Conservation (phyloP, 257 asterid genomes). For the Ehretia macrophylla region DNA sequence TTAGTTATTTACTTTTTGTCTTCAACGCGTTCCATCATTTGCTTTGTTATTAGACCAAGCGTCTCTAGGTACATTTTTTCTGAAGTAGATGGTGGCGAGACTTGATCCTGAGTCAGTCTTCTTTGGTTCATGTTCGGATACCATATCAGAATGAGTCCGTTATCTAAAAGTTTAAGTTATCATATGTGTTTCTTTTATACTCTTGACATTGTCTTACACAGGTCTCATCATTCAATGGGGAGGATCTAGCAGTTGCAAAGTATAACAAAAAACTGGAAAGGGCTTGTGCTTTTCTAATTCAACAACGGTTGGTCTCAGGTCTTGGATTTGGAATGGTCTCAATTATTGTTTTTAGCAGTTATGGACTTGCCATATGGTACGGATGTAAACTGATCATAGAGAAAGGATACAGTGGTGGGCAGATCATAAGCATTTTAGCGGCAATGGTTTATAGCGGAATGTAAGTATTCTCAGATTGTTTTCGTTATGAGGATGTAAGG, state of each 20-base stretch:
- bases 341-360: slow-evolving; percentile 39
- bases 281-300: slow-evolving; percentile 46
- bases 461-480: slow-evolving; percentile 21
- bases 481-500: background rate
- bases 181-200: background rate
- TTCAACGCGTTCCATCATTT: too few species aligned
- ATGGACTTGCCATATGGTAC: slow-evolving; percentile 66
- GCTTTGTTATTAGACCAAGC: too few species aligned
- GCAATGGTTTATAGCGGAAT: slow-evolving; percentile 40
- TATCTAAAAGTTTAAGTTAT: too few species aligned
- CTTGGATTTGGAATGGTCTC: slow-evolving; percentile 46
- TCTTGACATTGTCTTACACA: slow-evolving; percentile 13
- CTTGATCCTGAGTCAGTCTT: too few species aligned
- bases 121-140: too few species aligned
- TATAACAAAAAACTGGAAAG: slow-evolving; percentile 39
- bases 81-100: too few species aligned
- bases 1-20: too few species aligned
- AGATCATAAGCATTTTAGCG: slow-evolving; percentile 41
- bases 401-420: slow-evolving; percentile 53
- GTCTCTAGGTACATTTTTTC: too few species aligned
- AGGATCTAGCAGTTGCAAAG: slow-evolving; percentile 34
- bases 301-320: slow-evolving; percentile 61
- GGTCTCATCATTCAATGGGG: slow-evolving; percentile 76
- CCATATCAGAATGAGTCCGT: too few species aligned
- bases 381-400: slow-evolving; percentile 51